Conservation (phyloP, 1,139 yeast species). For the Torulaspora pretoriensis region DNA sequence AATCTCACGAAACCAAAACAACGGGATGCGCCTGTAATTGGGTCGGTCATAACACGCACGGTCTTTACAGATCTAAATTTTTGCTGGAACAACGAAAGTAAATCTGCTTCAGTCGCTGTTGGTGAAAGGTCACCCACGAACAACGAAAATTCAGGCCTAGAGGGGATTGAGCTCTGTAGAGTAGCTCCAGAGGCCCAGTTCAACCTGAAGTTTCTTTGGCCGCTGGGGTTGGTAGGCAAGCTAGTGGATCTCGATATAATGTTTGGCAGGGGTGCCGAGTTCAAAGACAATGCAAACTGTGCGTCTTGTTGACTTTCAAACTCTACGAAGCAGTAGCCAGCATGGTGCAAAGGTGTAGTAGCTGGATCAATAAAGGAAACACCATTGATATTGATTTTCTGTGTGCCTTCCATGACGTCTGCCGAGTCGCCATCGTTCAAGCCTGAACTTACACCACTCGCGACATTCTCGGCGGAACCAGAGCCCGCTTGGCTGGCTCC, state of each 20-base stretch:
- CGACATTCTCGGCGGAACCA: constrained; percentile 2
- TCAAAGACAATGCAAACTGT: constrained; percentile 61
- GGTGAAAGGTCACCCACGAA: constrained; percentile 85
- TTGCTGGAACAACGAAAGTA: constrained; percentile 65
- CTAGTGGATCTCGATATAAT: constrained; percentile 39
- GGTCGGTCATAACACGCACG: constrained; percentile 83
- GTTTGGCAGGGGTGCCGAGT: constrained; percentile 67
- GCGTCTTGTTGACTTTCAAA: constrained; percentile 66
- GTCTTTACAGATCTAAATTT: constrained; percentile 74
- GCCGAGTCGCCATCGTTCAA: constrained; percentile 4
- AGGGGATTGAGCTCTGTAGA: constrained; percentile 30
- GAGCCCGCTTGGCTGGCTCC: constrained; percentile 22
- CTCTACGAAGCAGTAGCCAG: constrained; percentile 84
- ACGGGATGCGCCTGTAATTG: constrained; percentile 67
- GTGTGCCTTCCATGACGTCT: constrained; percentile 11
- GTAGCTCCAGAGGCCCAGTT: constrained; percentile 86
- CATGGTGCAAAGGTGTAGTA: constrained; percentile 44
- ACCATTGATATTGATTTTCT: constrained; percentile 33
- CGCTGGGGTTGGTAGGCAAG: constrained; percentile 29
- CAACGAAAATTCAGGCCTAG: constrained; percentile 57
- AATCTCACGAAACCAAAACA: constrained; percentile 94
- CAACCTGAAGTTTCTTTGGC: constrained; percentile 53
- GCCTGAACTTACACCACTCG: constrained; percentile 1
- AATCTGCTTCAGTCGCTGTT: constrained; percentile 67
- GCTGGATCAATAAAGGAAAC: constrained; percentile 35